These are phyloP conservation scores for Talaromyces sp. DNA, from an alignment of 2,329 filamentous ascomycete species.

Conservation along the genomic window DNA sequence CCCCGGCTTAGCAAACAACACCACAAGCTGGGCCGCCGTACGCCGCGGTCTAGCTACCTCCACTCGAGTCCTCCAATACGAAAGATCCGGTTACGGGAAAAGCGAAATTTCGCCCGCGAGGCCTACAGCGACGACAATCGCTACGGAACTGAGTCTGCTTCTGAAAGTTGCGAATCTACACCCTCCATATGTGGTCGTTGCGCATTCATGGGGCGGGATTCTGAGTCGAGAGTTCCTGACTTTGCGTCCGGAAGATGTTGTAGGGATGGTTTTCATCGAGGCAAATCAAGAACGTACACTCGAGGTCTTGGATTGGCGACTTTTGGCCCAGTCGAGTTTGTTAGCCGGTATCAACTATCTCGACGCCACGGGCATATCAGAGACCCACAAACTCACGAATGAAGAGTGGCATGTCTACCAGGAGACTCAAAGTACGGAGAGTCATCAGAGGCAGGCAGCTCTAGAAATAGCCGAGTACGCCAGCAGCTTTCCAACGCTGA, in stretches of 20 bases:
- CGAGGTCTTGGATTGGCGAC: neutral
- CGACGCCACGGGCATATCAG: neutral
- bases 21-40: neutral
- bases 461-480: neutral
- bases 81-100: neutral
- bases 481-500: neutral
- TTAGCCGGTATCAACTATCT: neutral
- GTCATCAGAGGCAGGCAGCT: neutral
- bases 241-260: neutral
- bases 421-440: neutral
- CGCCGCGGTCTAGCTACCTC: neutral
- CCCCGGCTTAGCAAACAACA: neutral
- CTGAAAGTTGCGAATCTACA: neutral
- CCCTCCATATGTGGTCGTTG: neutral
- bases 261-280: neutral
- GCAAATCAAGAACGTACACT: neutral
- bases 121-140: neutral
- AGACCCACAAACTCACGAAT: neutral
- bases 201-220: constrained; percentile 9
- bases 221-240: neutral
- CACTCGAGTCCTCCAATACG: neutral
- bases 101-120: neutral
- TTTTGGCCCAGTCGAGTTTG: neutral
- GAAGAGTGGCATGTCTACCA: neutral
- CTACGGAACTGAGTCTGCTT: neutral